Conservation (phyloP, 2,329 filamentous ascomycete species). For the Aureobasidium melanogenum region DNA sequence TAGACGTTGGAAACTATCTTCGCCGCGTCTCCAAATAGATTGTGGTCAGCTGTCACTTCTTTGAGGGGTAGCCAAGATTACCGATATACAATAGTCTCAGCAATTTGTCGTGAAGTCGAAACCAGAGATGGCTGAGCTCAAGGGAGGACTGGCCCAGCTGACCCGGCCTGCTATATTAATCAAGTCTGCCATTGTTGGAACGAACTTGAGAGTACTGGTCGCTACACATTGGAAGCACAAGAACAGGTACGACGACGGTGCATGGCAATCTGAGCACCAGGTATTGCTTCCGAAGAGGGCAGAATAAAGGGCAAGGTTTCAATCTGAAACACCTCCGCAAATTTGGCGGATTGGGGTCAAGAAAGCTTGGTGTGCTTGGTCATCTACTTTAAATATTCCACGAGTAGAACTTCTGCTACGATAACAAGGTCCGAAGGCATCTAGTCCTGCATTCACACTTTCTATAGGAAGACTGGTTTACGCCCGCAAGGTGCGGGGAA, state of each 20-base stretch:
- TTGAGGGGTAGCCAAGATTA: background rate
- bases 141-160: background rate
- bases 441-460: no score
- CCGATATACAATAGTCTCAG: background rate
- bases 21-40: background rate
- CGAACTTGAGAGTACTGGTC: background rate
- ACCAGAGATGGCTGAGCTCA: background rate
- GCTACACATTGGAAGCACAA: no score
- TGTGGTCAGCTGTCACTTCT: background rate
- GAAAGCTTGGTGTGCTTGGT: constrained; percentile 1
- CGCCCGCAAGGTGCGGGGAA: background rate
- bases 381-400: background rate
- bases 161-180: background rate
- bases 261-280: background rate
- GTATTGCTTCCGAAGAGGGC: background rate
- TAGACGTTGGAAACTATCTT: background rate
- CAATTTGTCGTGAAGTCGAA: background rate
- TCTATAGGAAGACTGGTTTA: background rate
- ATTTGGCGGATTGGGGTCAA: background rate
- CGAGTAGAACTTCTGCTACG: background rate
- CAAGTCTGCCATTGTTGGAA: background rate
- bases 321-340: background rate
- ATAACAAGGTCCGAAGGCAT: no score
- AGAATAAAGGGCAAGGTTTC: background rate
- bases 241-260: no score